phyloP scores from a whole-genome alignment of 1,284 basidiomycete genomes.

The Boletus sp. region DNA sequence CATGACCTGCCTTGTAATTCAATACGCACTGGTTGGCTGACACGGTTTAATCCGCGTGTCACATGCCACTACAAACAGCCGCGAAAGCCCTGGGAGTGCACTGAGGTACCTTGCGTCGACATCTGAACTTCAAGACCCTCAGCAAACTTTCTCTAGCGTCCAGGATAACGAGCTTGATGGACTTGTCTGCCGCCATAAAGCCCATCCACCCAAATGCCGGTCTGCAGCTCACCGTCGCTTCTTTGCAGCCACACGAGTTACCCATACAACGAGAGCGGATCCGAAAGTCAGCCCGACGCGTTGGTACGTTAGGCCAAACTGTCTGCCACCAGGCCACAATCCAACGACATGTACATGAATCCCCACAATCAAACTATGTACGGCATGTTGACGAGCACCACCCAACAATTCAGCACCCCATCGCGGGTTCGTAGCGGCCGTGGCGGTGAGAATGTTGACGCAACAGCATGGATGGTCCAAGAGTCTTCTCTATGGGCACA shows the following conservation, averaged over 20 bases:
- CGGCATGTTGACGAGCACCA: constrained; percentile 14
- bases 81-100: constrained; percentile 8
- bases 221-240: constrained; percentile 11
- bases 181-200: constrained; percentile 4
- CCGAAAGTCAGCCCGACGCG: background rate
- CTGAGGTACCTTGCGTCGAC: constrained; percentile 2
- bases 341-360: background rate
- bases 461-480: constrained; percentile 28
- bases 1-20: background rate
- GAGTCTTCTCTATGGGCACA: constrained; percentile 35
- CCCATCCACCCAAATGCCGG: constrained; percentile 6
- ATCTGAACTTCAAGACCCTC: constrained; percentile 5
- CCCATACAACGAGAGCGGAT: background rate
- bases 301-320: background rate
- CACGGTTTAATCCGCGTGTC: background rate
- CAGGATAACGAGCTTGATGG: constrained; percentile 4
- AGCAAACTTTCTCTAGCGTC: constrained; percentile 7
- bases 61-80: constrained; percentile 1
- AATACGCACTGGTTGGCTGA: background rate
- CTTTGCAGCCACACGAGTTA: background rate
- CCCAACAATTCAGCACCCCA: constrained; percentile 4
- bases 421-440: constrained; percentile 3
- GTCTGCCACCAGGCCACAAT: background rate
- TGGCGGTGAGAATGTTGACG: constrained; percentile 34
- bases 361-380: background rate